Evolutionary conservation across 371 early-diverging fungal genomes (phyloP), one percentile per base, ranked within the genome.

Genomic region (Haplosporangium sp.): DNA sequence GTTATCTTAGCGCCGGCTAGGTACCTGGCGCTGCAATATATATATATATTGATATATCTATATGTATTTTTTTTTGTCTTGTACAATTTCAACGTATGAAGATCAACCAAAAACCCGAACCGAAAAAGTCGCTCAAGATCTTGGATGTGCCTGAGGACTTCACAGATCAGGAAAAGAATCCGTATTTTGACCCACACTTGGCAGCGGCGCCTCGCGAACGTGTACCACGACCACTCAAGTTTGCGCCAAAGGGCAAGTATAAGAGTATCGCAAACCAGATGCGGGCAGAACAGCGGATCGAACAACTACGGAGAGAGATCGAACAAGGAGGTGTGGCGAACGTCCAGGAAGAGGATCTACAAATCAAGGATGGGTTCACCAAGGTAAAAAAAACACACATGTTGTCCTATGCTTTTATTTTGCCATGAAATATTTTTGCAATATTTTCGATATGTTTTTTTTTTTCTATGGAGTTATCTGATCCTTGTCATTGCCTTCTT

Each of bases 221-320:
- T 46, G 82, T 82, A 23, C 74, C 86, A 6, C 80, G 92, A 61
- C 81, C 81, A 51, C 83, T 97, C 53, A 87, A 89, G 63, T 97
- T 98, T 86, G 89, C 91, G 16, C 87, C 86, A 48, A 92, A 89
- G 29, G 97, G 97, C 5, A 92, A 92, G 74, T 97, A 83, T 72
- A 84, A 95, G 50, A 87, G 91, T 46, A 83, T 90, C 62, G 98
- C 94, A 0, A 90, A 96, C 51, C 89, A 93, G 67, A 83, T 93
- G 72, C 85, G 98, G 59, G 87, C 92, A 6, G 90, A 93, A 69
- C 84, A 85, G 63, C 64, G 79, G 48, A 59, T 97, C 47, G 96
- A 97, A 70, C 88, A 92, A 68, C 80, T 98, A 38, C 95, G 95
- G 68, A 83, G 87, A 38, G 91, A 95, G 54, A 95, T 97, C 77